A percentile compares a stretch with the other conserved stretches of the same genome.
Conservation (phyloP, 257 asterid species). For the Petunia axillaris region DNA sequence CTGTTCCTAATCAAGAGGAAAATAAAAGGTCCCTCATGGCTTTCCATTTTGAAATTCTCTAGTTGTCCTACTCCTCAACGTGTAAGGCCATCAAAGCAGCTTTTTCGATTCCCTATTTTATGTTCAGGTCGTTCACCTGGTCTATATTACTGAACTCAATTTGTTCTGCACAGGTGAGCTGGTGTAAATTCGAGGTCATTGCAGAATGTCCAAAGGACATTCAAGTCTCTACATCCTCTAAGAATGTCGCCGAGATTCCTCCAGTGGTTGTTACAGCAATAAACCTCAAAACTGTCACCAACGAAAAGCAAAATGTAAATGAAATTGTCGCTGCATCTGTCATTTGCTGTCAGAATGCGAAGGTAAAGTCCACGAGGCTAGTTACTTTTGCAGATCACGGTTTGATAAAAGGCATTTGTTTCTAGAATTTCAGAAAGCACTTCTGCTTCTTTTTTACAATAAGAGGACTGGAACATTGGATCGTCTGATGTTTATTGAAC, state of each 20-base stretch:
- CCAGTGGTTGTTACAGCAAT: conserved; percentile 83
- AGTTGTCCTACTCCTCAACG: conserved; percentile 66
- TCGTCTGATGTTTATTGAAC: conserved; percentile 16
- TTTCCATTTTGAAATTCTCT: conserved; percentile 74
- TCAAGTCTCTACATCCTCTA: conserved; percentile 61
- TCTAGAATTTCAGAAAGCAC: background rate
- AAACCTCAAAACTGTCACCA: conserved; percentile 81
- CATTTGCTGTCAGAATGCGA: conserved; percentile 84
- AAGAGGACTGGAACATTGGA: background rate
- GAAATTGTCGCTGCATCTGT: conserved; percentile 95
- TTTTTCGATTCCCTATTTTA: conserved; percentile 18
- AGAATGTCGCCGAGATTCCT: conserved; percentile 64
- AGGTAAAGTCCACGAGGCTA: conserved; percentile 60
- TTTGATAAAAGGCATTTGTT: background rate
- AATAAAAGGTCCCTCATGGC: conserved; percentile 96
- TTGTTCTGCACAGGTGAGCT: conserved; percentile 78
- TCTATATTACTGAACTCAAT: conserved; percentile 17
- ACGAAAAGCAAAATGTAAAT: conserved; percentile 74
- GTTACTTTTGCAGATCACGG: conserved; percentile 10
- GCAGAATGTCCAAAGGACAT: conserved; percentile 78
- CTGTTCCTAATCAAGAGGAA: conserved; percentile 82
- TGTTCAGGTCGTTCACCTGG: conserved; percentile 23
- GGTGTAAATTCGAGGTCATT: conserved; percentile 93
- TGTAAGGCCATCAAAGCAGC: conserved; percentile 48
- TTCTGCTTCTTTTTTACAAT: background rate